These are phyloP conservation scores for Camelina hispida DNA, from an alignment of 345 rosid genomes.

Conservation along the genomic window DNA sequence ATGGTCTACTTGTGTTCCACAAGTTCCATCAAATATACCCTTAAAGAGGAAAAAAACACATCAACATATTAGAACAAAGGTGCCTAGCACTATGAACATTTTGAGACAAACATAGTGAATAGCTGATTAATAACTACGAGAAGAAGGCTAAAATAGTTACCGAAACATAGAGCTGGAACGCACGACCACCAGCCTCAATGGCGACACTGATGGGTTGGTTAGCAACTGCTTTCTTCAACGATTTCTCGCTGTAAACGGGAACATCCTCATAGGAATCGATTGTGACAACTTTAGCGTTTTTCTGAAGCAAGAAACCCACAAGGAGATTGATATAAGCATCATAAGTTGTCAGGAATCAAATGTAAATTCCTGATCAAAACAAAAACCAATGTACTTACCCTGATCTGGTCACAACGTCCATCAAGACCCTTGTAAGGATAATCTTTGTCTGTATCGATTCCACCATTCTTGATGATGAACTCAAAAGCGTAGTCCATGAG, in stretches of 20 bases:
- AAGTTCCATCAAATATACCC: conserved; percentile 79
- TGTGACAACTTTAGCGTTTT: conserved; percentile 69
- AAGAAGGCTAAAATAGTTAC: conserved; percentile 11
- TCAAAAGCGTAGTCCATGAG: conserved; percentile 79
- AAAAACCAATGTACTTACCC: conserved; percentile 47
- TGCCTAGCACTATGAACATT: conserved; percentile 15
- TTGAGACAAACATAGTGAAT: background rate
- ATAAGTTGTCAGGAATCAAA: conserved; percentile 8
- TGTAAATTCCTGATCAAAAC: background rate
- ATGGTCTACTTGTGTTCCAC: conserved; percentile 85
- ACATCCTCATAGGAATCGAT: conserved; percentile 66
- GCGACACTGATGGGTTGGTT: conserved; percentile 75
- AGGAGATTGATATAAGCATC: background rate
- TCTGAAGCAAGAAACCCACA: conserved; percentile 47
- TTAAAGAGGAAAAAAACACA: conserved; percentile 28
- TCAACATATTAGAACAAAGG: conserved; percentile 7
- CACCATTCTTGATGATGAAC: conserved; percentile 71
- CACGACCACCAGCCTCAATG: conserved; percentile 78
- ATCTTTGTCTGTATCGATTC: conserved; percentile 70
- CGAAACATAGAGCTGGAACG: conserved; percentile 62
- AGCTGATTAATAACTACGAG: background rate
- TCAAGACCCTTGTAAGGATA: conserved; percentile 68
- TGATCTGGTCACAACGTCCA: conserved; percentile 56
- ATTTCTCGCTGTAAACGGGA: conserved; percentile 59
- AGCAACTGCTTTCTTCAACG: conserved; percentile 70